Evolutionary conservation across 2,329 filamentous ascomycete genomes (phyloP), one percentile per base, ranked within the genome.

Genomic region (Talaromyces sp.): DNA sequence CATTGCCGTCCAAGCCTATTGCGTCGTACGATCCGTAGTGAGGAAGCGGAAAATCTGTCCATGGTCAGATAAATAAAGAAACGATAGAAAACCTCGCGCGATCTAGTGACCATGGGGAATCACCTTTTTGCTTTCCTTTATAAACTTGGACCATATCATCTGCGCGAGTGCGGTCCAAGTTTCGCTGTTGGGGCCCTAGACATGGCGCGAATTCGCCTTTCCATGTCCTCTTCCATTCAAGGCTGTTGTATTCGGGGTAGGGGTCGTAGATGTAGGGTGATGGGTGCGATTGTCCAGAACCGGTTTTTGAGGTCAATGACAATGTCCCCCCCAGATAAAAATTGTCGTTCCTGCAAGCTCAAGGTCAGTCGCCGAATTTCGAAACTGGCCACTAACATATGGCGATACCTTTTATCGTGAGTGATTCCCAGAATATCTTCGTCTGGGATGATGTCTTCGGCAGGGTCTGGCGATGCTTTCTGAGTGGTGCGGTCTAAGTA

Each of bases 21-120:
- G 82, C 76, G 32, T 82, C 78, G 68, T 86, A 87, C 65, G 85
- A 85, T n/a, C 89, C 89, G 58, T 90, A 83, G 32, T 82, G 78
- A 2, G 87, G 82, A 9, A 78, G 72, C 0, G 87, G 86, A 67
- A 88, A 90, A 2, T 77, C 75, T 44, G 78, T 9, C 44, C 11
- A 19, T 15, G 22, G 36, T 57, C 25, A 59, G 57, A 11, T 3
- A 47, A 25, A 25, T 2, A 13, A 25, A 22, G 11, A 22, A 17
- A 25, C 25, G 19, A 25, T 4, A 13, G 22, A 1, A 11, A 47
- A 11, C 2, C 2, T n/a, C n/a, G 5, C n/a, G 42, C 42, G 9
- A 2, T 9, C 10, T 19, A 25, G 44, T 13, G 44, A 25, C 10
- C 13, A 13, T 3, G 44, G 8, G 19, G 9, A 25, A 11, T 19